Evolutionary conservation across 148 eudicot species (phyloP).

Genomic region (Rhododendron kiyosumense): DNA sequence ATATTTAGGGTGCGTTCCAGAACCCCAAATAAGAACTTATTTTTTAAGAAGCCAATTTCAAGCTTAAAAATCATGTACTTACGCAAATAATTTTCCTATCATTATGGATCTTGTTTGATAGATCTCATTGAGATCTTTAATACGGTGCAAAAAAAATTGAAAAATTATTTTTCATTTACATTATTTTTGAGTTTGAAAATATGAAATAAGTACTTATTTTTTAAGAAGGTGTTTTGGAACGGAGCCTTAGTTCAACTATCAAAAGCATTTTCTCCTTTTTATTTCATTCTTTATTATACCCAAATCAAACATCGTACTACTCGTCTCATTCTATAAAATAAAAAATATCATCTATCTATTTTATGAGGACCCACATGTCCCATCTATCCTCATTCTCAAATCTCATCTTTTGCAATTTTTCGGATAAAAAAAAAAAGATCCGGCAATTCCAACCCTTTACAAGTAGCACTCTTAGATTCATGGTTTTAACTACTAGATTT

Average conservation of each 20-base stretch:
- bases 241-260: background rate
- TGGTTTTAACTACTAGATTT: background rate
- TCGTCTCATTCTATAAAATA: background rate
- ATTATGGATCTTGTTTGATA: no score
- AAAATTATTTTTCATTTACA: no score
- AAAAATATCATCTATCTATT: background rate
- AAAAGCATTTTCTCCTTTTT: background rate
- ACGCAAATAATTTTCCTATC: no score
- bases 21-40: no score
- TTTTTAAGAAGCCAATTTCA: no score
- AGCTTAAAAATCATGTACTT: no score
- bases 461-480: background rate
- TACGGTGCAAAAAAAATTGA: no score
- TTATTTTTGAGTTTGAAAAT: no score
- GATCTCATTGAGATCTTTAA: no score
- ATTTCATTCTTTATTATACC: background rate
- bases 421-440: background rate
- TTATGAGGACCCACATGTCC: background rate
- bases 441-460: background rate
- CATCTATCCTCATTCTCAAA: background rate
- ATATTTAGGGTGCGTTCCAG: no score
- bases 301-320: background rate
- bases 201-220: no score
- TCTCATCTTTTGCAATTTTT: background rate
- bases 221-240: no score